phyloP scores from a whole-genome alignment of 106 monocot genomes.

The Dendrobium nobile region DNA sequence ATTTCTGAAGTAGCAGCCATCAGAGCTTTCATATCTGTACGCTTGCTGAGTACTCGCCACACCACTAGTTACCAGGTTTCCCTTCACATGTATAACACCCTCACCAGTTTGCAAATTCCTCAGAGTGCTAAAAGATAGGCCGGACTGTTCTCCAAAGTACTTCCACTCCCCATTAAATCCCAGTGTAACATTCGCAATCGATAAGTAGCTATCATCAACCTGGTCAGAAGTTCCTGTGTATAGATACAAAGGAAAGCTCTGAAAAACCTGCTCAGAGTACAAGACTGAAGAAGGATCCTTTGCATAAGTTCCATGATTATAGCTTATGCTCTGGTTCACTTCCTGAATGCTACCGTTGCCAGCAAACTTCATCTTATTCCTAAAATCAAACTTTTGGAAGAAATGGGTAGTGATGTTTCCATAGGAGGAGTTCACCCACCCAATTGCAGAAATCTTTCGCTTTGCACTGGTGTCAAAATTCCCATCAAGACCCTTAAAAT shows the following conservation, averaged over 20 bases:
- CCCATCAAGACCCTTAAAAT: conserved; percentile 68
- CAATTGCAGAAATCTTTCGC: conserved; percentile 47
- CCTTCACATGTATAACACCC: conserved; percentile 60
- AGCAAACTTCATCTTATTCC: conserved; percentile 43
- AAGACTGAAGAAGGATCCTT: conserved; percentile 33
- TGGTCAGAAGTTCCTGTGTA: conserved; percentile 32
- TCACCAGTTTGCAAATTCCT: conserved; percentile 51
- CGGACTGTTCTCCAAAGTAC: conserved; percentile 37
- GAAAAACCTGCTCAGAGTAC: conserved; percentile 47
- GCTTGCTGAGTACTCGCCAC: conserved; percentile 53
- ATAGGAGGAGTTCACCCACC: conserved; percentile 81
- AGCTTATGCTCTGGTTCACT: conserved; percentile 76
- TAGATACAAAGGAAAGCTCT: conserved; percentile 62
- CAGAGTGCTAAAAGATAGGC: conserved; percentile 34
- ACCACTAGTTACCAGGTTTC: conserved; percentile 51
- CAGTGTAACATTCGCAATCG: conserved; percentile 34
- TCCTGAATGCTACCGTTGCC: conserved; percentile 47
- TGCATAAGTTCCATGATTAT: conserved; percentile 28
- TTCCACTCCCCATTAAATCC: conserved; percentile 66
- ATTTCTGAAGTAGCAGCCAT: conserved; percentile 88
- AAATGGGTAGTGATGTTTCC: conserved; percentile 82
- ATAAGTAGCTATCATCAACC: conserved; percentile 30
- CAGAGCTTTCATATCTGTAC: conserved; percentile 63
- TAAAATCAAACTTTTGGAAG: conserved; percentile 47
- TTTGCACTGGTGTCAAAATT: conserved; percentile 40